Base-by-base conservation (phyloP, 192 early-diverging fungal genomes). In the Coemansia asiatica region DNA sequence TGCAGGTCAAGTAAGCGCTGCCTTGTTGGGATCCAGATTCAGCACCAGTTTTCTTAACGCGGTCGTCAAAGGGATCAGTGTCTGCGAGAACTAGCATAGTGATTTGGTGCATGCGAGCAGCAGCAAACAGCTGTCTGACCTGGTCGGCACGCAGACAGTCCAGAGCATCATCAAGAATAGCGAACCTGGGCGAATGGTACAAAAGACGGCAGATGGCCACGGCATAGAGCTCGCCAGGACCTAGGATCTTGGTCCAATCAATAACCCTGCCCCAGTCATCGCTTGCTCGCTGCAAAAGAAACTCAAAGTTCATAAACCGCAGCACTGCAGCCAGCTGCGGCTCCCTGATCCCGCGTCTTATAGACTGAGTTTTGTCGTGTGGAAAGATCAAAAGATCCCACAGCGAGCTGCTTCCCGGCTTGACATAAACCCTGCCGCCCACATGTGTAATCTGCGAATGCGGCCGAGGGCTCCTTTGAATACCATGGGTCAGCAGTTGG, bases 311-410 rank as follows among this genome's bases (percentile, higher is more conserved):
- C 71, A 79, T 51, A 22, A 48, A 63, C 44, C 53, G 47, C 49
- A 79, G 64, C 10, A 79, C 22, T 49, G 71, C 67, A 1, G 47
- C 55, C 64, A 79, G 56, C 28, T 79, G 64, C 12, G 63, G 71
- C 58, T 79, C 77, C 22, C 60, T 58, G 10, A 79, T 48, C 35
- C 72, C 72, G 25, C 72, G 72, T 29, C 62, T 50, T 8, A 69
- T 35, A 53, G 72, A 74, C 68, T 65, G 64, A 10, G 64, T 33
- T 50, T 79, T 79, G 68, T 70, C 77, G 62, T 79, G 72, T 27
- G 77, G 77, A 19, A 79, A 79, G 0, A 79, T 66, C 47, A 79
- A 46, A 57, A 67, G 53, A 28, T 79, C 77, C 77, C 77, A 79
- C 44, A 79, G 62, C 28, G 77, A 71, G 68, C 77, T 74, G 67